Evolutionary conservation across 352 stramenopile species (phyloP).

Genomic region (Thalassiosira livingstoniorum): DNA sequence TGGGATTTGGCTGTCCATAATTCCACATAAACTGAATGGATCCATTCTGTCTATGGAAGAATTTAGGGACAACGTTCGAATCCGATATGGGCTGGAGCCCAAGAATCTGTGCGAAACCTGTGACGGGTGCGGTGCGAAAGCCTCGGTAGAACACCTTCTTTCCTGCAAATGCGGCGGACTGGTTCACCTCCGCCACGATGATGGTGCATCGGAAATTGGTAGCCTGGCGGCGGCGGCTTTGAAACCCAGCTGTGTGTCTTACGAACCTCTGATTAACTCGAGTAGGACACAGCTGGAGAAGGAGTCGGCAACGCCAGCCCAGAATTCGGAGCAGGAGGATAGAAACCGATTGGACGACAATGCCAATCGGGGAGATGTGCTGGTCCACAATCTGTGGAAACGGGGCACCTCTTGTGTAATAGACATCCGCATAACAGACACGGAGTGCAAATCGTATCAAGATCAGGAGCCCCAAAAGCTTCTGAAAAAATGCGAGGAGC

Average conservation of each 20-base stretch:
- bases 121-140: conserved; percentile 43
- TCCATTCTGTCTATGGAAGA: conserved; percentile 43
- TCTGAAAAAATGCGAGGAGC: neutral
- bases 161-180: conserved; percentile 53
- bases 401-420: too few species aligned
- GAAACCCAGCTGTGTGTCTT: neutral
- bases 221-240: conserved; percentile 27
- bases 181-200: conserved; percentile 50
- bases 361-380: too few species aligned
- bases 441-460: neutral
- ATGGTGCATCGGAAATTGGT: conserved; percentile 31
- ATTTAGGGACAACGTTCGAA: conserved; percentile 41
- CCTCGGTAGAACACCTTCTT: conserved; percentile 58
- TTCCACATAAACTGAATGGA: conserved; percentile 26
- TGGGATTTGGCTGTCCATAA: conserved; percentile 19
- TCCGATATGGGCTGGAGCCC: conserved; percentile 38
- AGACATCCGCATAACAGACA: neutral
- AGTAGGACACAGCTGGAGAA: too few species aligned
- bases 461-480: neutral
- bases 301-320: too few species aligned
- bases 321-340: too few species aligned
- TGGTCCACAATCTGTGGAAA: too few species aligned
- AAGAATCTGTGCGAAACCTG: conserved; percentile 27
- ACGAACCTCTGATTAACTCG: conserved; percentile 50
- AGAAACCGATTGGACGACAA: too few species aligned